These are phyloP conservation scores for Eutypa lata DNA, from an alignment of 2,329 filamentous ascomycete species.

Conservation along the genomic window DNA sequence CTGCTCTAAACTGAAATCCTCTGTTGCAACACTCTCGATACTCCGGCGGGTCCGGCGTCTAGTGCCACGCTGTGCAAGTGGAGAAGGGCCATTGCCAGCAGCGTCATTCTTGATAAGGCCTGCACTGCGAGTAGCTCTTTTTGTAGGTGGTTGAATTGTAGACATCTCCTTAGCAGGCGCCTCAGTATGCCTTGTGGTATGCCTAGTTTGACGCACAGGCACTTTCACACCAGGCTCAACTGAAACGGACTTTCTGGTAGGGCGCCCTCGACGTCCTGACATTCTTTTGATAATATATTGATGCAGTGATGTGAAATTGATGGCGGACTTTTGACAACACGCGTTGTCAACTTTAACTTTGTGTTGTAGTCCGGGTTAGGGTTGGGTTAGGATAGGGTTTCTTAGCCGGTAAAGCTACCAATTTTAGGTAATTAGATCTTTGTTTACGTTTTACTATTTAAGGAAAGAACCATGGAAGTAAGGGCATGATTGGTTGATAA, in stretches of 20 bases:
- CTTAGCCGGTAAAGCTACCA: not conserved
- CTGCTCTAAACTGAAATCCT: slow-evolving; percentile 11
- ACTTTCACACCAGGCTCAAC: slow-evolving; percentile 9
- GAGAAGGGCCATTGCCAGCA: slow-evolving; percentile 1
- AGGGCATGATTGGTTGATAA: no score
- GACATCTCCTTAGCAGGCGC: slow-evolving; percentile 3
- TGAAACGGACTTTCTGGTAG: slow-evolving; percentile 10
- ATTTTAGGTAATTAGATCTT: not conserved
- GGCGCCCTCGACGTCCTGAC: slow-evolving; percentile 15
- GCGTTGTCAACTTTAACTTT: not conserved
- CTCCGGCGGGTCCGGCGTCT: slow-evolving; percentile 15
- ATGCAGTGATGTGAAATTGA: not conserved
- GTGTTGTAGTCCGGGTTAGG: not conserved
- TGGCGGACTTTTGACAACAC: not conserved
- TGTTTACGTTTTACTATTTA: no score
- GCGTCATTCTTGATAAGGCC: not conserved
- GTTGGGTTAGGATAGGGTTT: not conserved
- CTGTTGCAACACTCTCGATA: slow-evolving; percentile 17
- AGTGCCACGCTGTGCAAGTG: slow-evolving; percentile 16
- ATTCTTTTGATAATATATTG: slow-evolving; percentile 7
- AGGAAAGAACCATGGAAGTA: no score
- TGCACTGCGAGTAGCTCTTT: not conserved
- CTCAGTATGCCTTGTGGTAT: slow-evolving; percentile 13
- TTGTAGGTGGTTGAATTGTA: not conserved
- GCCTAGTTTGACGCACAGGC: slow-evolving; percentile 17